Conservation (phyloP, 1,284 basidiomycete genomes). For the Trichosporon sp. region DNA sequence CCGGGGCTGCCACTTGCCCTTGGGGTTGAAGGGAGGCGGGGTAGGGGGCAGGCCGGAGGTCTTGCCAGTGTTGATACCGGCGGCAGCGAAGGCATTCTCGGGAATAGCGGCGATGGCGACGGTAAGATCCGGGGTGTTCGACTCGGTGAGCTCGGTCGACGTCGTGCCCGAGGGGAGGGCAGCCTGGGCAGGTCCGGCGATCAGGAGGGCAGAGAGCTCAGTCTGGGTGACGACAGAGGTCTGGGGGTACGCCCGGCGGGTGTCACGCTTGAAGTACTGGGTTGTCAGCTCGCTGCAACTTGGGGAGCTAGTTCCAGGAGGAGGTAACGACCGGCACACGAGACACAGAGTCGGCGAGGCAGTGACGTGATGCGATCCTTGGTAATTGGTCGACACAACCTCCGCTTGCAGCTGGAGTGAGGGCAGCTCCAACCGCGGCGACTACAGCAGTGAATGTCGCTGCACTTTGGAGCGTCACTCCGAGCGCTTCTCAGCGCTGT, state of each 20-base stretch:
- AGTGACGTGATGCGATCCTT: too few relatives aligned
- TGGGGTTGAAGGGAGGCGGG: conserved; percentile 53
- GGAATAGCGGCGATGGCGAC: conserved; percentile 65
- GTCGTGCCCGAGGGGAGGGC: conserved; percentile 51
- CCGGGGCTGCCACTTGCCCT: conserved; percentile 63
- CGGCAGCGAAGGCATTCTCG: conserved; percentile 55
- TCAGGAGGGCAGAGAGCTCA: conserved; percentile 71
- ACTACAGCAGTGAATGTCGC: too few relatives aligned
- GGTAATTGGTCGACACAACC: too few relatives aligned
- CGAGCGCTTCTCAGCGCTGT: too few relatives aligned
- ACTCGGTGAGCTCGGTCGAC: conserved; percentile 28
- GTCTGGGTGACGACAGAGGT: conserved; percentile 75
- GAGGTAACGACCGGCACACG: not conserved
- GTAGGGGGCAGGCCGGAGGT: conserved; percentile 61
- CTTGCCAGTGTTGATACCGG: conserved; percentile 55
- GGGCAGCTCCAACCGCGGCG: too few relatives aligned
- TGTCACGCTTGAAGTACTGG: conserved; percentile 86
- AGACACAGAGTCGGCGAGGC: not conserved
- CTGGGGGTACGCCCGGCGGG: conserved; percentile 81
- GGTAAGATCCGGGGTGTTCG: conserved; percentile 47
- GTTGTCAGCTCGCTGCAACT: conserved; percentile 13
- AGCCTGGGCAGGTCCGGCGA: conserved; percentile 70
- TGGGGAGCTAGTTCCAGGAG: not conserved
- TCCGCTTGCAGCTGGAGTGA: too few relatives aligned
- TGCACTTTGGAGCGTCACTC: too few relatives aligned